Conservation (phyloP, 2,329 filamentous ascomycete species). For the Beauveria bassiana region DNA sequence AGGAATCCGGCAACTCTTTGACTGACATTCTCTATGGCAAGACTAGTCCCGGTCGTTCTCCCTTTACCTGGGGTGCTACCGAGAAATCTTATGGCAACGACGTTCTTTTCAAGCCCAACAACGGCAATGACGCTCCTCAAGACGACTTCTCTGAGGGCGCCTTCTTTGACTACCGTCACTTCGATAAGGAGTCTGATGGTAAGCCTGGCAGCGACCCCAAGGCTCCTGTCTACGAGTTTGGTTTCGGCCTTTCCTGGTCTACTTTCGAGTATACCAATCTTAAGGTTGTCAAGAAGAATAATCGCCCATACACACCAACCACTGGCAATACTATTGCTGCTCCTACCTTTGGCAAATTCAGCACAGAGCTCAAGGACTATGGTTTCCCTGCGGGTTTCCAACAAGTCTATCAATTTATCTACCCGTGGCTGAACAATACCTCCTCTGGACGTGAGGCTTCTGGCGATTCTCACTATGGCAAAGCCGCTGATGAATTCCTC, state of each 20-base stretch:
- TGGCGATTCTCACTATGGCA: constrained; percentile 51
- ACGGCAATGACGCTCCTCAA: constrained; percentile 58
- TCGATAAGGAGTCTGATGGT: constrained; percentile 50
- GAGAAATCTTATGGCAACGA: constrained; percentile 61
- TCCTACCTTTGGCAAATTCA: constrained; percentile 56
- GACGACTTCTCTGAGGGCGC: constrained; percentile 68
- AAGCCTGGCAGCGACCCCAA: constrained; percentile 32
- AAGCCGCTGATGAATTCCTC: constrained; percentile 49
- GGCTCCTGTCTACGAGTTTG: constrained; percentile 72
- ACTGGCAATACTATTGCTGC: constrained; percentile 55
- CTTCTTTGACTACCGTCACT: constrained; percentile 64
- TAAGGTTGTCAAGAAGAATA: constrained; percentile 42
- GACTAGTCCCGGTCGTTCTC: constrained; percentile 69
- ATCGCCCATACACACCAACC: constrained; percentile 48
- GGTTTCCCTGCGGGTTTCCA: constrained; percentile 55
- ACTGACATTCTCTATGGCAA: constrained; percentile 77
- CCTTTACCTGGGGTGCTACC: constrained; percentile 71
- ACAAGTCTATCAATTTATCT: constrained; percentile 51
- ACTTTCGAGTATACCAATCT: constrained; percentile 70
- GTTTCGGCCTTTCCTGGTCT: constrained; percentile 73
- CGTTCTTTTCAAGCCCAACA: constrained; percentile 61
- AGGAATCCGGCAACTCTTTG: constrained; percentile 75
- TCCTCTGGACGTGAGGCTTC: constrained; percentile 48
- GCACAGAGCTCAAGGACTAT: constrained; percentile 56
- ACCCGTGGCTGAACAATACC: constrained; percentile 64